Evolutionary conservation across 306 rosid genomes (phyloP).

Genomic region (Begonia masoniana): DNA sequence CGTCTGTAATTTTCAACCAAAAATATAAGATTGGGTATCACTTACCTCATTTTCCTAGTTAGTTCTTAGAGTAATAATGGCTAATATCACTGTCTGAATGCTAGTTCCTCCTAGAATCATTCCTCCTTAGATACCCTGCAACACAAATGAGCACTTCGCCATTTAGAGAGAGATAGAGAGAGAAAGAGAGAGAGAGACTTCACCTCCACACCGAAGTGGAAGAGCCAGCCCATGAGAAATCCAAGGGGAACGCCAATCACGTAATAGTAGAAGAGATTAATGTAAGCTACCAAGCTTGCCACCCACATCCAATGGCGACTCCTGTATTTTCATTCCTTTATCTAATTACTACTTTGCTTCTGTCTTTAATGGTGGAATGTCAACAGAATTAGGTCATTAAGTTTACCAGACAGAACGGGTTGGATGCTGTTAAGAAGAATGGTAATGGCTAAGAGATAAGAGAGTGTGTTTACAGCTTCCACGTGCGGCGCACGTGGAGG

Average conservation of each 20-base stretch:
- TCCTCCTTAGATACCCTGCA: slow-evolving; percentile 69
- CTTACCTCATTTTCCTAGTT: slow-evolving; percentile 63
- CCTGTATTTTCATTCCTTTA: slow-evolving; percentile 12
- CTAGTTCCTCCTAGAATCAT: slow-evolving; percentile 79
- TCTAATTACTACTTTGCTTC: too few relatives aligned
- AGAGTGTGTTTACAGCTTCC: neutral
- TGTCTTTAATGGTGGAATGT: neutral
- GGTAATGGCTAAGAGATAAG: neutral
- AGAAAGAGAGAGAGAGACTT: neutral
- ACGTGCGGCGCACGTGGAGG: too few relatives aligned
- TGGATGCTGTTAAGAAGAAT: slow-evolving; percentile 12
- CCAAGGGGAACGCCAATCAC: slow-evolving; percentile 21
- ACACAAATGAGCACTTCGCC: too few relatives aligned
- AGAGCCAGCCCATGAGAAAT: slow-evolving; percentile 3
- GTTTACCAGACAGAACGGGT: too few relatives aligned
- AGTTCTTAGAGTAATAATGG: slow-evolving; percentile 21
- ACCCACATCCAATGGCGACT: slow-evolving; percentile 51
- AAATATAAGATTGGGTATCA: neutral
- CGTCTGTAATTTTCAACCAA: neutral
- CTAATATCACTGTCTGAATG: slow-evolving; percentile 38
- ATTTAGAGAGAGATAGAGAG: too few relatives aligned
- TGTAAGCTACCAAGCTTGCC: slow-evolving; percentile 44
- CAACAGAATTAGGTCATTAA: neutral
- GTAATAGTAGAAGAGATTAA: slow-evolving; percentile 38
- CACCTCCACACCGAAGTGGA: slow-evolving; percentile 15